Evolutionary conservation across 768 basidiomycete species (phyloP).

Genomic region (Suillus plorans): DNA sequence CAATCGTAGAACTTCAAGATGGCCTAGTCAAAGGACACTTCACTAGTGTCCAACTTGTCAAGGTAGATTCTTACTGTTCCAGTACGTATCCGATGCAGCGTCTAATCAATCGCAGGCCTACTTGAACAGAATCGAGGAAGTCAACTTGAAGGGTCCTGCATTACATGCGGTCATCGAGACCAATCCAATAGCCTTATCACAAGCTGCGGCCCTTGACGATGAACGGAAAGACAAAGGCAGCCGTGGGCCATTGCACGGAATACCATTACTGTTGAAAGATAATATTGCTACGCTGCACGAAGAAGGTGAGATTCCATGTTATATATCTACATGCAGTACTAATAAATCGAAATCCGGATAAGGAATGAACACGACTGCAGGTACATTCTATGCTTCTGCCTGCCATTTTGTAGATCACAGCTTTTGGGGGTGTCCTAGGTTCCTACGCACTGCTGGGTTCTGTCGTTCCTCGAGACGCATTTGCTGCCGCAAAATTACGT

Average conservation of each 20-base stretch:
- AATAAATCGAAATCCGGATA: no score
- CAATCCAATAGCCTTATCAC: constrained; percentile 50
- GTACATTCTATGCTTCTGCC: constrained; percentile 8
- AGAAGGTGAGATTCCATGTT: constrained; percentile 23
- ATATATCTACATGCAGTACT: constrained; percentile 1
- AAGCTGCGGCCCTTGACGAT: constrained; percentile 50
- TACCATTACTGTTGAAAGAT: constrained; percentile 52
- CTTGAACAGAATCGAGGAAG: constrained; percentile 64
- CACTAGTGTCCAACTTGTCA: not conserved
- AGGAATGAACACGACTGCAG: constrained; percentile 42
- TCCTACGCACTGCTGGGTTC: constrained; percentile 24
- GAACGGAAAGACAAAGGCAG: constrained; percentile 42
- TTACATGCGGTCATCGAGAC: constrained; percentile 60
- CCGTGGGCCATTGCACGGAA: constrained; percentile 50
- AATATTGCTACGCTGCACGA: constrained; percentile 34
- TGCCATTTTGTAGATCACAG: no score
- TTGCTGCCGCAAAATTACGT: constrained; percentile 22
- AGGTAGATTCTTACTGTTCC: constrained; percentile 9
- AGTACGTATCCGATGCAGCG: not conserved
- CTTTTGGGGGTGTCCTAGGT: constrained; percentile 21
- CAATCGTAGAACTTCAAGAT: not conserved
- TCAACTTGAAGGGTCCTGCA: constrained; percentile 60
- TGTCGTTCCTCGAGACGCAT: constrained; percentile 28
- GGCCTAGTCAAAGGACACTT: not conserved
- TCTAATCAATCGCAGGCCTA: constrained; percentile 46